phyloP scores from a whole-genome alignment of 257 asterid genomes.

The Coffea canephora region DNA sequence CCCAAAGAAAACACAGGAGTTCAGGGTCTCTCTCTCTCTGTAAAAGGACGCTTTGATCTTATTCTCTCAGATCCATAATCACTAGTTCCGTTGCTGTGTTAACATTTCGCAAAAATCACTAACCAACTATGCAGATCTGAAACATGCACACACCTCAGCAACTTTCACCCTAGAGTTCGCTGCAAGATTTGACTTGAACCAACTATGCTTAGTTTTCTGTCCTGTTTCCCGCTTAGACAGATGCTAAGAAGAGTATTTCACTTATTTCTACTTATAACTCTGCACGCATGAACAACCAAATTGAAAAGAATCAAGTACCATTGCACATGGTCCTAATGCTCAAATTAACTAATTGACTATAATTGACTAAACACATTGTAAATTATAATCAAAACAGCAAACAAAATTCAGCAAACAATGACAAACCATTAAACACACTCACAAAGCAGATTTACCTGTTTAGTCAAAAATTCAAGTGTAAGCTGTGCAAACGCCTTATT shows the following conservation, averaged over 20 bases:
- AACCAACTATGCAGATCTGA: no score
- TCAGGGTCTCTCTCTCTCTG: no score
- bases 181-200: no score
- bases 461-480: constrained; percentile 82
- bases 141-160: no score
- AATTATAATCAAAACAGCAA: neutral
- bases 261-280: neutral
- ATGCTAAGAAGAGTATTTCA: neutral
- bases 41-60: no score
- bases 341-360: neutral
- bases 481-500: constrained; percentile 79
- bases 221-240: neutral
- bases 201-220: no score
- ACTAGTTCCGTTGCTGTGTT: no score
- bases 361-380: neutral
- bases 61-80: no score
- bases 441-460: constrained; percentile 55
- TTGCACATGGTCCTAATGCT: neutral
- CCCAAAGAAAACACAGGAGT: no score
- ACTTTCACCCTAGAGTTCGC: no score
- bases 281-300: no score
- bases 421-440: neutral
- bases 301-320: neutral
- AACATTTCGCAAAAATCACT: no score
- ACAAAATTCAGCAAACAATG: neutral